Conservation (phyloP, 768 basidiomycete species). For the Naganishia vaughanmartiniae region DNA sequence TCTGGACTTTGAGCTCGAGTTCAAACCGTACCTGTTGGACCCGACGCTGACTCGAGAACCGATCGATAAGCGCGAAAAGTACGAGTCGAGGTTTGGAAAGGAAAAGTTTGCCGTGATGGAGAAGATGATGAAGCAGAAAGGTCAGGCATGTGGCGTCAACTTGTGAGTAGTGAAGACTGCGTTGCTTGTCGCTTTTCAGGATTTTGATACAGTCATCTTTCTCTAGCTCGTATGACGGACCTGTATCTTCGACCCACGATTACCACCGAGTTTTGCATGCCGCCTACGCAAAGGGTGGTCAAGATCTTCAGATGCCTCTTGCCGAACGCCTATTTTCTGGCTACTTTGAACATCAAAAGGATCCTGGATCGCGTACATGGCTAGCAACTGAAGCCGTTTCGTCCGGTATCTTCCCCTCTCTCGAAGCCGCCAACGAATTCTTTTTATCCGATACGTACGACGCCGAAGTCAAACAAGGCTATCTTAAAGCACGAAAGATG, state of each 20-base stretch:
- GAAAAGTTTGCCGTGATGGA: conserved; percentile 54
- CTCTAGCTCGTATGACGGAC: conserved; percentile 62
- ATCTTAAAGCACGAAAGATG: conserved; percentile 62
- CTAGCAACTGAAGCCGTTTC: conserved; percentile 63
- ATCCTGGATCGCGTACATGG: conserved; percentile 62
- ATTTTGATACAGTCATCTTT: conserved; percentile 25
- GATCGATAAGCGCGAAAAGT: conserved; percentile 34
- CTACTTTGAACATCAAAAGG: conserved; percentile 64
- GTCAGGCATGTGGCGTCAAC: conserved; percentile 61
- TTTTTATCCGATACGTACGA: conserved; percentile 65
- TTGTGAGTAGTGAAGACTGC: conserved; percentile 55
- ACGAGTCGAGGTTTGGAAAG: conserved; percentile 58
- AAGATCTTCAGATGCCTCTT: conserved; percentile 61
- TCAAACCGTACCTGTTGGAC: conserved; percentile 58
- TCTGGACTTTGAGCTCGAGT: conserved; percentile 55
- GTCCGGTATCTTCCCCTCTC: conserved; percentile 61
- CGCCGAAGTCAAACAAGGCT: conserved; percentile 65
- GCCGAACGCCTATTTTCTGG: conserved; percentile 65
- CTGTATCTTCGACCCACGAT: conserved; percentile 64
- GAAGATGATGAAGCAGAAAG: conserved; percentile 58
- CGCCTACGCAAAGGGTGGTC: conserved; percentile 65
- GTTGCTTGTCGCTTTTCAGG: neutral
- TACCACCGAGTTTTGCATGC: conserved; percentile 72
- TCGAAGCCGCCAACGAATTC: conserved; percentile 66
- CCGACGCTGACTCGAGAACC: conserved; percentile 50